phyloP scores from a whole-genome alignment of 257 asterid species.

The Lantana camara region DNA sequence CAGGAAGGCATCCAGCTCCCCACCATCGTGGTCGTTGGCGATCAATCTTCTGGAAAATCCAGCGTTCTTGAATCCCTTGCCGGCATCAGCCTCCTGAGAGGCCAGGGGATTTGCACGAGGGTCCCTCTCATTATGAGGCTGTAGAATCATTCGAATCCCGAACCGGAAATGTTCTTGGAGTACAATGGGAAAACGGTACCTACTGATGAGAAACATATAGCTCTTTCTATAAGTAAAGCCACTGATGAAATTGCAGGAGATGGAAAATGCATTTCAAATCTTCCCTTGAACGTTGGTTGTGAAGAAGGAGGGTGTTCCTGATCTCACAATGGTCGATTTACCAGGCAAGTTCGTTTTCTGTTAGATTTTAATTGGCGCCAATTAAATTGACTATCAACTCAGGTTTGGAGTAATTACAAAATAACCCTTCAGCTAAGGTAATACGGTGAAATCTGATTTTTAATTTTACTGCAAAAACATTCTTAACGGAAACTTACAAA shows the following conservation, averaged over 20 bases:
- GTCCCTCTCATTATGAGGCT: conserved; percentile 46
- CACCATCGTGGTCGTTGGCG: conserved; percentile 50
- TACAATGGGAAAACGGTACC: conserved; percentile 19
- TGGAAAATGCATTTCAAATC: conserved; percentile 41
- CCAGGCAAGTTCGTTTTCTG: too few species aligned
- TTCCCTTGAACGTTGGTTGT: conserved; percentile 34
- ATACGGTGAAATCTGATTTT: too few species aligned
- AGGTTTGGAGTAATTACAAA: too few species aligned
- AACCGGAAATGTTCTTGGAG: conserved; percentile 29
- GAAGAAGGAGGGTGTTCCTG: conserved; percentile 37
- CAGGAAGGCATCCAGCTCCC: conserved; percentile 51
- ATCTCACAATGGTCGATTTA: conserved; percentile 45
- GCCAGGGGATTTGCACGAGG: conserved; percentile 47
- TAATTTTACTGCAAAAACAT: too few species aligned
- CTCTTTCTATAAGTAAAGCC: conserved; percentile 22
- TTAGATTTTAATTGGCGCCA: too few species aligned
- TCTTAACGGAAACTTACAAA: too few species aligned
- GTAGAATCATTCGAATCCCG: conserved; percentile 6
- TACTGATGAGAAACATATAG: conserved; percentile 29
- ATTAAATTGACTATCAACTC: too few species aligned
- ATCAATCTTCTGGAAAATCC: conserved; percentile 50
- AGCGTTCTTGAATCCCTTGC: conserved; percentile 54
- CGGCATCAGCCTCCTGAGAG: conserved; percentile 47
- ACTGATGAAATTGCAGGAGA: conserved; percentile 37
- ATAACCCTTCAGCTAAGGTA: too few species aligned